These are phyloP conservation scores for Penicillium cosmopolitanum DNA, from an alignment of 495 filamentous ascomycete species.

Conservation along the genomic window DNA sequence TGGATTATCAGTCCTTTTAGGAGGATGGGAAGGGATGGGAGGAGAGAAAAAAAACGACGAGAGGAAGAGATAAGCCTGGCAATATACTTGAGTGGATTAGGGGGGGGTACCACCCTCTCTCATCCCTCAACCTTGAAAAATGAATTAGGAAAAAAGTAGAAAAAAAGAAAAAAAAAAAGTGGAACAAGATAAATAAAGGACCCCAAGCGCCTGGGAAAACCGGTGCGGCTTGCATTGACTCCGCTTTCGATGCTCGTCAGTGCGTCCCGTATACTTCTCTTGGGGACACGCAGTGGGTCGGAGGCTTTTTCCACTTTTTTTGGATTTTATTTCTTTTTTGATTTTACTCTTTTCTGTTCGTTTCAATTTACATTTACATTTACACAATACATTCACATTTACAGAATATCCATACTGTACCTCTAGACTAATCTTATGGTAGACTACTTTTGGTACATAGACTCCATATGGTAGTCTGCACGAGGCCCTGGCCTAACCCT, in stretches of 20 bases:
- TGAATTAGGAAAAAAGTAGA: background rate
- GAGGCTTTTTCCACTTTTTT: conserved; percentile 10
- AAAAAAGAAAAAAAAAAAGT: conserved; percentile 22
- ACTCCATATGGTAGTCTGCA: no score
- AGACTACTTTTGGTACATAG: no score
- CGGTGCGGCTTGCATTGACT: conserved; percentile 29
- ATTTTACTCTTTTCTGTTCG: background rate
- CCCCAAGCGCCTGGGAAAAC: conserved; percentile 23
- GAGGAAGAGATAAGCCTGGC: conserved; percentile 2
- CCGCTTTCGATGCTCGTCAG: conserved; percentile 28
- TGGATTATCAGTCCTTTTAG: background rate
- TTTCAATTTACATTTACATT: background rate
- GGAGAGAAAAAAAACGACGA: conserved; percentile 5
- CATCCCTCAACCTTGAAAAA: background rate
- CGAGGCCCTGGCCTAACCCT: no score
- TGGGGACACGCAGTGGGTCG: conserved; percentile 26
- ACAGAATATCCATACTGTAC: no score
- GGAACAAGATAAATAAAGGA: conserved; percentile 29
- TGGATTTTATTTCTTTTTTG: conserved; percentile 6
- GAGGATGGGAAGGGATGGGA: background rate
- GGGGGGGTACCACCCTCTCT: conserved; percentile 1
- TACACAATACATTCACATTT: no score
- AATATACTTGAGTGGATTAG: conserved; percentile 11
- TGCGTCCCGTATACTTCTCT: conserved; percentile 28
- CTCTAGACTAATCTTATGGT: no score